phyloP scores from a whole-genome alignment of 169 alveolate genomes.

The Plasmodium gallinaceum region DNA sequence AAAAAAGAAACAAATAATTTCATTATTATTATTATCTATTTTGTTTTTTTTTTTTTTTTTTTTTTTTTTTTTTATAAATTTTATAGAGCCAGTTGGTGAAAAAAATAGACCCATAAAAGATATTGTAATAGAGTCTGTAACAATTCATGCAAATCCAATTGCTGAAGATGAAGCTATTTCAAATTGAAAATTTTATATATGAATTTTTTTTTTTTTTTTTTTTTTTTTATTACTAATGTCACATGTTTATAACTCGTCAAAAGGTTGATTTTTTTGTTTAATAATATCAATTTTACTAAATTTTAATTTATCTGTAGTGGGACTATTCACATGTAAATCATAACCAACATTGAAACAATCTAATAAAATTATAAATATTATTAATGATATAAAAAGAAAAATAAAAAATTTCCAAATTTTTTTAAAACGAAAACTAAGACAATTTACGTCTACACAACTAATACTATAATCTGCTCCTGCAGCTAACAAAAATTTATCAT shows the following conservation, averaged over 20 bases:
- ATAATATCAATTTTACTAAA: not conserved
- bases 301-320: not conserved
- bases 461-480: slow-evolving; percentile 77
- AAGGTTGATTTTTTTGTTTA: not conserved
- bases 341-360: slow-evolving; percentile 75
- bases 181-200: no score
- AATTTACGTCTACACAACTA: slow-evolving; percentile 41
- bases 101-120: slow-evolving; percentile 88
- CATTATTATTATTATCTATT: not conserved
- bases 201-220: not conserved
- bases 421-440: slow-evolving; percentile 42
- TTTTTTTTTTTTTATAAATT: not conserved
- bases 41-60: not conserved
- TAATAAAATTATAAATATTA: slow-evolving; percentile 22
- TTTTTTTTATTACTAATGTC: not conserved
- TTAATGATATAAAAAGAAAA: not conserved
- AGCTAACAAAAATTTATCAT: slow-evolving; percentile 42
- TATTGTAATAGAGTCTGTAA: slow-evolving; percentile 82
- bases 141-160: slow-evolving; percentile 93
- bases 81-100: slow-evolving; percentile 88
- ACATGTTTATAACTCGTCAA: not conserved
- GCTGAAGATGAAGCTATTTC: slow-evolving; percentile 87
- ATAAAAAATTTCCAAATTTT: slow-evolving; percentile 20
- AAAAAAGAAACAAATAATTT: not conserved
- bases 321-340: slow-evolving; percentile 36